These are phyloP conservation scores for Wallacemonas rigidus DNA, from an alignment of 208 protist species.

Conservation along the genomic window DNA sequence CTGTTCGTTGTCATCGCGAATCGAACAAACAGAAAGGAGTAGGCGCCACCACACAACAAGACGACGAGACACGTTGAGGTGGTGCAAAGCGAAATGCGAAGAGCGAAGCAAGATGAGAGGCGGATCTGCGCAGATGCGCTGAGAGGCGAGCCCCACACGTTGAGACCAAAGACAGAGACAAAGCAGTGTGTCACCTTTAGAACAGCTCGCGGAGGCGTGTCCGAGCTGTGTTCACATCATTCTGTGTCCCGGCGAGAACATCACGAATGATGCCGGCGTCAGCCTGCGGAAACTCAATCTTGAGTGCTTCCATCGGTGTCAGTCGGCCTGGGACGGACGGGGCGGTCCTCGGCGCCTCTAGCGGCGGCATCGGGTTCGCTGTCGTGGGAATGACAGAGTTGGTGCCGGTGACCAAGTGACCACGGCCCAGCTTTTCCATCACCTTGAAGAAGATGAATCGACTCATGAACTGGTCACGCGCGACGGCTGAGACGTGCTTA, in stretches of 20 bases:
- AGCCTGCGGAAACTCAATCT: slow-evolving; percentile 54
- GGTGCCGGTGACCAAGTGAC: not conserved
- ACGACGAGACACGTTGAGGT: too few relatives aligned
- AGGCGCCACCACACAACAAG: too few relatives aligned
- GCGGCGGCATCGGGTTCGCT: slow-evolving; percentile 3
- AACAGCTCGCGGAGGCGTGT: slow-evolving; percentile 11
- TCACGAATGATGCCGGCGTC: slow-evolving; percentile 60
- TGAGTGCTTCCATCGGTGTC: slow-evolving; percentile 36
- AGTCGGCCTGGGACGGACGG: slow-evolving; percentile 35
- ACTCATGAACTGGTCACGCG: slow-evolving; percentile 74
- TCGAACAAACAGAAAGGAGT: too few relatives aligned
- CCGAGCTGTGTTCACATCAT: slow-evolving; percentile 30
- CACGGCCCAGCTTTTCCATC: slow-evolving; percentile 32
- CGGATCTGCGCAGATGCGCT: too few relatives aligned
- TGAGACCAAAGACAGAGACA: not conserved
- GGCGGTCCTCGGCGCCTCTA: not conserved
- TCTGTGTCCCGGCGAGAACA: slow-evolving; percentile 41
- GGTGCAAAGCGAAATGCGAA: too few relatives aligned
- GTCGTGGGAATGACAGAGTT: not conserved
- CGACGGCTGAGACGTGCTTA: slow-evolving; percentile 69
- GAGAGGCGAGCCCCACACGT: too few relatives aligned
- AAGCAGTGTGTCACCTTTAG: not conserved
- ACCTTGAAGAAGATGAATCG: slow-evolving; percentile 65
- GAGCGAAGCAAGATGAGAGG: too few relatives aligned
- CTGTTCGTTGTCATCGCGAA: too few relatives aligned